Conservation (phyloP, 225 moss, liverwort and hornwort species). For the Sphagnum contortum region DNA sequence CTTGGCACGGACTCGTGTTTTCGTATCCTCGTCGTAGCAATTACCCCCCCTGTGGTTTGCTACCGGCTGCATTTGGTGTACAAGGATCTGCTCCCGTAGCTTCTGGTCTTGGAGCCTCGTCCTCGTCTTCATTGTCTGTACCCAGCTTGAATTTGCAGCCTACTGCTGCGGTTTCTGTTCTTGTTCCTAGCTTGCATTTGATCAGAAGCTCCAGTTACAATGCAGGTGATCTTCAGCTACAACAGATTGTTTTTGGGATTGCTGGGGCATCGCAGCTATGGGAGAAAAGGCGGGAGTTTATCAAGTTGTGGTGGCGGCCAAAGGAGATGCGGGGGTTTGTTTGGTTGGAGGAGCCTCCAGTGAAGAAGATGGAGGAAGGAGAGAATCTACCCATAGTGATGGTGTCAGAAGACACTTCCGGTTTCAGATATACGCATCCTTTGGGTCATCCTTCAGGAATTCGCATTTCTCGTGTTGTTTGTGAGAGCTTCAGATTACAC, state of each 20-base stretch:
- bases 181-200: too few species aligned
- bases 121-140: too few species aligned
- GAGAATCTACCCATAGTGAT: conserved; percentile 43
- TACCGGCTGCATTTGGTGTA: too few species aligned
- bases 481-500: conserved; percentile 64
- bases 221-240: too few species aligned
- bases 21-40: too few species aligned
- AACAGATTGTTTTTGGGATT: conserved; percentile 72
- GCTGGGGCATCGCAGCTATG: conserved; percentile 88
- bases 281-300: conserved; percentile 59
- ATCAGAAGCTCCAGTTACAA: too few species aligned
- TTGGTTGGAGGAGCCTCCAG: conserved; percentile 77
- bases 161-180: too few species aligned
- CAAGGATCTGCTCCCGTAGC: too few species aligned
- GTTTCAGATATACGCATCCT: conserved; percentile 70
- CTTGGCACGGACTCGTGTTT: too few species aligned
- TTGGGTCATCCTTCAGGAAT: conserved; percentile 78
- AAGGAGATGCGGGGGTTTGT: conserved; percentile 85
- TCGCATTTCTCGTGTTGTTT: conserved; percentile 79
- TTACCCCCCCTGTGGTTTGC: too few species aligned
- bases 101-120: too few species aligned
- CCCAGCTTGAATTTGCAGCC: too few species aligned
- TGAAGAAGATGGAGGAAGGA: conserved; percentile 17
- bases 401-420: conserved; percentile 79
- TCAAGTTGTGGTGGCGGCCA: conserved; percentile 86